phyloP scores from a whole-genome alignment of 768 basidiomycete genomes.

The Coprinopsis strossmayeri region DNA sequence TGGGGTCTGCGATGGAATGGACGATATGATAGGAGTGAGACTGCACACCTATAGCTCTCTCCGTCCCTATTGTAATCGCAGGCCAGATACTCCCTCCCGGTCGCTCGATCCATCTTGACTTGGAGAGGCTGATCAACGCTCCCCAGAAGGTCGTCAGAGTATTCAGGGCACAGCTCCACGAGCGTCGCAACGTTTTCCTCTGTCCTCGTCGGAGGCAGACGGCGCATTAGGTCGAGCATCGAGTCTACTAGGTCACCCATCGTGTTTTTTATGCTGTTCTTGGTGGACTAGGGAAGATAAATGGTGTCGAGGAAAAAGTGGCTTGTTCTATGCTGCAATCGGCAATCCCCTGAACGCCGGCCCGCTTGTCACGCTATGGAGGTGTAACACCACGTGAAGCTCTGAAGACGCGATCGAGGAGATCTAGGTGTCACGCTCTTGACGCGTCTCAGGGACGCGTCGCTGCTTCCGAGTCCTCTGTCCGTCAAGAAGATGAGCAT shows the following conservation, averaged over 20 bases:
- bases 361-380: background rate
- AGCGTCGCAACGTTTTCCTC: constrained; percentile 84
- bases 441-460: too few relatives aligned
- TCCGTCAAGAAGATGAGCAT: too few relatives aligned
- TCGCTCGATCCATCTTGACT: constrained; percentile 69
- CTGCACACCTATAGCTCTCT: constrained; percentile 80
- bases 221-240: constrained; percentile 93
- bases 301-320: background rate
- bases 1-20: too few relatives aligned
- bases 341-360: background rate
- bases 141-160: constrained; percentile 90
- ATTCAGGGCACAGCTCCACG: constrained; percentile 81
- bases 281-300: background rate
- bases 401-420: background rate
- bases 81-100: constrained; percentile 84
- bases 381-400: background rate
- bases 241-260: constrained; percentile 83
- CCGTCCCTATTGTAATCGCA: constrained; percentile 94
- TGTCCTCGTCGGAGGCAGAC: constrained; percentile 87
- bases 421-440: background rate
- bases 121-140: constrained; percentile 94
- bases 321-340: background rate
- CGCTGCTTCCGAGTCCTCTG: too few relatives aligned
- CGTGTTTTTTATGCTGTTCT: constrained; percentile 10
- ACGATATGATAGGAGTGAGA: background rate